phyloP scores from a whole-genome alignment of 495 filamentous ascomycete genomes.

The Terfezia boudieri region DNA sequence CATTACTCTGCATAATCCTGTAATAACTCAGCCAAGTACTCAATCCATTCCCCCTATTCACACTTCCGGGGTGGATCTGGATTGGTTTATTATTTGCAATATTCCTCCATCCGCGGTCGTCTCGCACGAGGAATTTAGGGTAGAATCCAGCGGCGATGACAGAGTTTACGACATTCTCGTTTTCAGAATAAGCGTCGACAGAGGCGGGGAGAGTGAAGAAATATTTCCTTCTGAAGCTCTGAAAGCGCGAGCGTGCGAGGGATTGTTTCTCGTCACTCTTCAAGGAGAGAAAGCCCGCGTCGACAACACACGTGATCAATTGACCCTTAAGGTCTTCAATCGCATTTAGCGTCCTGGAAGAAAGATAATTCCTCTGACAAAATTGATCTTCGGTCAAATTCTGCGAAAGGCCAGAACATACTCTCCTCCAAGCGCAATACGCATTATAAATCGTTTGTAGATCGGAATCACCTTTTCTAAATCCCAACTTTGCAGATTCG shows the following conservation, averaged over 20 bases:
- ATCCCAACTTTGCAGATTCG: constrained; percentile 48
- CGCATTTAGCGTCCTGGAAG: constrained; percentile 53
- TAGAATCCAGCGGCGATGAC: constrained; percentile 87
- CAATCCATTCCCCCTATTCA: constrained; percentile 39
- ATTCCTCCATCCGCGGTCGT: constrained; percentile 79
- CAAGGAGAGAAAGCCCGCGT: constrained; percentile 45
- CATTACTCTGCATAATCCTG: constrained; percentile 66
- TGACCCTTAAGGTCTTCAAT: constrained; percentile 93
- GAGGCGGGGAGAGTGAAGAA: constrained; percentile 62
- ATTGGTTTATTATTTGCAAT: constrained; percentile 75
- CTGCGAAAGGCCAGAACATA: constrained; percentile 36
- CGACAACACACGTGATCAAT: constrained; percentile 54
- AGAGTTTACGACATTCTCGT: constrained; percentile 52
- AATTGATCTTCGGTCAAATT: constrained; percentile 56
- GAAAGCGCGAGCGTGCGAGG: constrained; percentile 7
- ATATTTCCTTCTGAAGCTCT: constrained; percentile 33
- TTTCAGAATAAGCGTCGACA: constrained; percentile 49
- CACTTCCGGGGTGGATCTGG: constrained; percentile 58
- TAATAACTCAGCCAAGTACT: constrained; percentile 80
- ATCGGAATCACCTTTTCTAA: constrained; percentile 64
- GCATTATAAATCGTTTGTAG: constrained; percentile 82
- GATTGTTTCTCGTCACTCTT: constrained; percentile 22
- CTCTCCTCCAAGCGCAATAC: constrained; percentile 65
- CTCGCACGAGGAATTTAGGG: constrained; percentile 66
- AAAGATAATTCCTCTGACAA: constrained; percentile 81